Evolutionary conservation across 2,329 filamentous ascomycete species (phyloP), one percentile per base, ranked within the genome.

Genomic region (Monosporascus sp.): DNA sequence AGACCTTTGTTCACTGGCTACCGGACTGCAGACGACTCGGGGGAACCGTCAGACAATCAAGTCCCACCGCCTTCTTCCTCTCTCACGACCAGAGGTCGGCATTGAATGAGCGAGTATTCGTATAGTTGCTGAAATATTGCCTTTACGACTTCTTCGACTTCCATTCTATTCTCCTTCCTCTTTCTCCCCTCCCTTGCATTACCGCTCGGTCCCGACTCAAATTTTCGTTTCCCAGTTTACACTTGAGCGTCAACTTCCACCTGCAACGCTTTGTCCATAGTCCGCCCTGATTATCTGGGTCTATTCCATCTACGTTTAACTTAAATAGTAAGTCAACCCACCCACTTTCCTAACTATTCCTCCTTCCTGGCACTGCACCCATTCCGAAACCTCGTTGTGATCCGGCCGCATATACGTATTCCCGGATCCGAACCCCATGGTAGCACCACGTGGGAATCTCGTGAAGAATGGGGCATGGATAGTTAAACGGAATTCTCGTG

Each of bases 71-170:
- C 43, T 46, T 27, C 43, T 27, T 17, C 43, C 8, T 46, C 43
- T 14, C 22, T 27, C 43, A 46, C 22, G 5, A 24, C 18, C n/a
- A 24, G 39, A 35, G 39, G 18, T 43, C 14, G 18, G 39, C 9
- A 46, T 46, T 46, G 20, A n/a, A 25, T 25, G 22, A 46, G 43
- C 22, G 43, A 27, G 43, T 24, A 46, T 57, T 62, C 59, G 61
- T 66, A 65, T 60, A 61, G 70, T 65, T 71, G 70, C 70, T 72
- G 70, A 62, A 71, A 72, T 70, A 72, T 69, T 70, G 70, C 70
- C 70, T 57, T 58, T 58, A 11, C 43, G 43, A 46, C 52, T 55
- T 53, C 49, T 50, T 47, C 39, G 37, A 45, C 51, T 45, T 56
- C 43, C 50, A 53, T 47, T 50, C 53, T 56, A 52, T 49, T 54